phyloP scores from a whole-genome alignment of 208 protist species.

The Phytomonas serpens region DNA sequence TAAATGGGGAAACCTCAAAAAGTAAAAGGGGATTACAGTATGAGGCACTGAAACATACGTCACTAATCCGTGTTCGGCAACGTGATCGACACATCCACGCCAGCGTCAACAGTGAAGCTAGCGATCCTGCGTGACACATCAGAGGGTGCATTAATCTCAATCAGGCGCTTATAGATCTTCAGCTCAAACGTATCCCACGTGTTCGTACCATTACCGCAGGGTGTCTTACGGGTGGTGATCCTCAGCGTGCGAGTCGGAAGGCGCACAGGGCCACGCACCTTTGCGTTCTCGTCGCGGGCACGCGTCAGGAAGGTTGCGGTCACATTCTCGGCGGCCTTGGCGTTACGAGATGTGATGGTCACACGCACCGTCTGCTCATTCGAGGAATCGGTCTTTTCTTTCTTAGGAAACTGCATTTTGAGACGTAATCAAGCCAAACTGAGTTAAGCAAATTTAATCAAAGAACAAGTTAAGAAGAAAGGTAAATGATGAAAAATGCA shows the following conservation, averaged over 20 bases:
- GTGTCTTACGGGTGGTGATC: constrained; percentile 98
- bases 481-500: not conserved
- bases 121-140: constrained; percentile 91
- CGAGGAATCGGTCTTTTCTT: constrained; percentile 38
- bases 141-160: constrained; percentile 93
- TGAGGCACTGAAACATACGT: not conserved
- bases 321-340: constrained; percentile 97
- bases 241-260: constrained; percentile 97
- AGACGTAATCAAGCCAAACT: constrained; percentile 58
- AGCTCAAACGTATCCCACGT: constrained; percentile 99
- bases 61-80: constrained; percentile 21
- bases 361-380: constrained; percentile 94
- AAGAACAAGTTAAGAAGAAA: constrained; percentile 12
- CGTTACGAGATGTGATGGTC: constrained; percentile 95
- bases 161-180: constrained; percentile 99
- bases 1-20: constrained; percentile 10
- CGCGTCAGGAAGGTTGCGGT: constrained; percentile 92
- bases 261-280: constrained; percentile 96
- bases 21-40: constrained; percentile 3
- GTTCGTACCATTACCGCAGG: constrained; percentile 99
- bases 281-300: constrained; percentile 94
- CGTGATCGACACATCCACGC: constrained; percentile 86
- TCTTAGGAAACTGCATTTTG: constrained; percentile 77
- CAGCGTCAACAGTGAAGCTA: constrained; percentile 80
- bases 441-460: not conserved